phyloP scores from a whole-genome alignment of 129 eudicot species.

The Solidago caesia region DNA sequence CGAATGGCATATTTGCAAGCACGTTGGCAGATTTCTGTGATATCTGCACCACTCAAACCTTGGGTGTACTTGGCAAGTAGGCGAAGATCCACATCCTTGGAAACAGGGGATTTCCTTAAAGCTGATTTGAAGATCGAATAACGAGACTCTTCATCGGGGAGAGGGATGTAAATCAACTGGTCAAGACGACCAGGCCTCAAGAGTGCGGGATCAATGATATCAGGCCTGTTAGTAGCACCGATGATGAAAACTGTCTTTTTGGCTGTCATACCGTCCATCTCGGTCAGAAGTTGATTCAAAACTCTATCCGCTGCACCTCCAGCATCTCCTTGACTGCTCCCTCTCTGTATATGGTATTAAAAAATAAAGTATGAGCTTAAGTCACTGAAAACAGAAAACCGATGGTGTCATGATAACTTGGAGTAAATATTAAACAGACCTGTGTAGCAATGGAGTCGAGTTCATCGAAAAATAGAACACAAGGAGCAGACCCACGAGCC shows the following conservation, averaged over 20 bases:
- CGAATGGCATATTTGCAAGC: conserved; percentile 65
- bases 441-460: conserved; percentile 96
- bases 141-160: conserved; percentile 95
- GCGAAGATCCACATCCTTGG: conserved; percentile 76
- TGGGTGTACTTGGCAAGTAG: conserved; percentile 95
- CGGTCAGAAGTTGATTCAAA: conserved; percentile 83
- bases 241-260: conserved; percentile 93
- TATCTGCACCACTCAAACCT: conserved; percentile 97
- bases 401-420: background rate
- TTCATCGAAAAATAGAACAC: conserved; percentile 92
- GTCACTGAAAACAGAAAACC: background rate
- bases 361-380: background rate
- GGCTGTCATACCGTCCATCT: conserved; percentile 98
- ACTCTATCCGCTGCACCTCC: conserved; percentile 99
- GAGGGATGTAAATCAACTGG: conserved; percentile 88
- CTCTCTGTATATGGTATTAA: conserved; percentile 55
- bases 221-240: conserved; percentile 97
- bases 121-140: conserved; percentile 77
- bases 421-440: conserved; percentile 34
- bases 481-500: conserved; percentile 96
- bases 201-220: conserved; percentile 93
- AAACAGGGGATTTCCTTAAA: conserved; percentile 82
- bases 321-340: conserved; percentile 90
- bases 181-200: conserved; percentile 97
- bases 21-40: conserved; percentile 91